Evolutionary conservation across 345 rosid genomes (phyloP).

Genomic region (Hibiscus trionum): DNA sequence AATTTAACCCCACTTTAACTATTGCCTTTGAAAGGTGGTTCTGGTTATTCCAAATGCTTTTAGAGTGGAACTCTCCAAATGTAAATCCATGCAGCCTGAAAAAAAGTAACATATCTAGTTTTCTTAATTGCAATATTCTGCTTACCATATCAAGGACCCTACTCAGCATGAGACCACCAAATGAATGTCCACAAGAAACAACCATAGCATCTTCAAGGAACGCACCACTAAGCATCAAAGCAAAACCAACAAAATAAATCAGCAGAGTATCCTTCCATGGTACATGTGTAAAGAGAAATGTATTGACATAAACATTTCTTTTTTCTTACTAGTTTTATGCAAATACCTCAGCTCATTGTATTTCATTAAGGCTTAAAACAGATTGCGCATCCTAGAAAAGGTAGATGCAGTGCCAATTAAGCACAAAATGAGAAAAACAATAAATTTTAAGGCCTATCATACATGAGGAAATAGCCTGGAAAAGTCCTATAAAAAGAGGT

Average conservation of each 20-base stretch:
- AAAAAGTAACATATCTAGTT: not conserved
- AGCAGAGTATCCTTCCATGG: not conserved
- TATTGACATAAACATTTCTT: not conserved
- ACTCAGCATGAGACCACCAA: constrained; percentile 92
- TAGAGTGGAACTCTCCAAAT: too few species aligned
- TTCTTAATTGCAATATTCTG: constrained; percentile 10
- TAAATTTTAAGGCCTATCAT: not conserved
- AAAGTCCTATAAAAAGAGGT: not conserved
- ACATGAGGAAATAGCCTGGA: not conserved
- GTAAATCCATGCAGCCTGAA: not conserved
- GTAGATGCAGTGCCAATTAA: not conserved
- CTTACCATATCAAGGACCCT: constrained; percentile 81
- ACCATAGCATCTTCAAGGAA: constrained; percentile 95
- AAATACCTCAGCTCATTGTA: not conserved
- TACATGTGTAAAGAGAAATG: not conserved
- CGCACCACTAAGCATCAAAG: constrained; percentile 59
- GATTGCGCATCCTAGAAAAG: not conserved
- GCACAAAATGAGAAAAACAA: not conserved
- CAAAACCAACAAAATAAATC: constrained; percentile 2
- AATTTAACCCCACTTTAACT: not conserved
- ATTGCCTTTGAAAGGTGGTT: not conserved
- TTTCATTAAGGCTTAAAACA: not conserved
- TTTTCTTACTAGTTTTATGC: not conserved
- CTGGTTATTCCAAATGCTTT: too few species aligned
- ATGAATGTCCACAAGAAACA: constrained; percentile 96